A percentile compares a stretch with the other conserved stretches of the same genome.
Evolutionary conservation across 371 early-diverging fungal genomes (phyloP).

Genomic region (Syncephalastrum contaminatum): DNA sequence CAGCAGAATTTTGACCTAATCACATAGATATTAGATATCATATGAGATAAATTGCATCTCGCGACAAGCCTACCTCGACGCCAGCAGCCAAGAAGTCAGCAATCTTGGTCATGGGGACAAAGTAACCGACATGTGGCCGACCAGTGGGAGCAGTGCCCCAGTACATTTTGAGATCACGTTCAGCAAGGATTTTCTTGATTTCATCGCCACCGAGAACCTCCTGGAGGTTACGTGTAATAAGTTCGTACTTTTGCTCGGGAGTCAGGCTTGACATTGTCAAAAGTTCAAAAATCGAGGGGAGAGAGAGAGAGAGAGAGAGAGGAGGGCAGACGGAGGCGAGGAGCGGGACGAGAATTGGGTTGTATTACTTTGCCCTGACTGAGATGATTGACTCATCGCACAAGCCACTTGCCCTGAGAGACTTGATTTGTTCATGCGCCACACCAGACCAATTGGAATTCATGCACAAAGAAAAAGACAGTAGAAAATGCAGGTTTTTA

Average conservation of each 20-base stretch:
- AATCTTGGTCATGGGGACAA: constrained; percentile 98
- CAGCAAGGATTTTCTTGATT: constrained; percentile 81
- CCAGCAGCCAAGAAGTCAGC: constrained; percentile 97
- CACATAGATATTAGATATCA: neutral
- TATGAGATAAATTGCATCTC: neutral
- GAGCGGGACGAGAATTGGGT: too few relatives aligned
- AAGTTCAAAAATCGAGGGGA: neutral
- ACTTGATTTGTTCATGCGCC: too few relatives aligned
- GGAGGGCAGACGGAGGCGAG: neutral
- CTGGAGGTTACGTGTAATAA: constrained; percentile 96
- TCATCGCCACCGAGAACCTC: constrained; percentile 95
- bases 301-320: neutral
- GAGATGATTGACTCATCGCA: too few relatives aligned
- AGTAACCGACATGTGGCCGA: constrained; percentile 98
- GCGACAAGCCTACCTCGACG: constrained; percentile 38
- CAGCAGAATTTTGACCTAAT: constrained; percentile 89
- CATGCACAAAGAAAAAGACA: too few relatives aligned
- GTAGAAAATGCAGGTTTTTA: too few relatives aligned
- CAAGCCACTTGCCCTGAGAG: too few relatives aligned
- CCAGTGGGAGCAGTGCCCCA: constrained; percentile 99
- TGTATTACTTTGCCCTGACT: too few relatives aligned
- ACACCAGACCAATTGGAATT: too few relatives aligned
- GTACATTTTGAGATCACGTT: constrained; percentile 95
- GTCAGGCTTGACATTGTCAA: constrained; percentile 46
- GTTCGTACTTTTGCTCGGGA: constrained; percentile 72